Conservation (phyloP, 2,329 filamentous ascomycete genomes). For the Colletotrichum navitas region DNA sequence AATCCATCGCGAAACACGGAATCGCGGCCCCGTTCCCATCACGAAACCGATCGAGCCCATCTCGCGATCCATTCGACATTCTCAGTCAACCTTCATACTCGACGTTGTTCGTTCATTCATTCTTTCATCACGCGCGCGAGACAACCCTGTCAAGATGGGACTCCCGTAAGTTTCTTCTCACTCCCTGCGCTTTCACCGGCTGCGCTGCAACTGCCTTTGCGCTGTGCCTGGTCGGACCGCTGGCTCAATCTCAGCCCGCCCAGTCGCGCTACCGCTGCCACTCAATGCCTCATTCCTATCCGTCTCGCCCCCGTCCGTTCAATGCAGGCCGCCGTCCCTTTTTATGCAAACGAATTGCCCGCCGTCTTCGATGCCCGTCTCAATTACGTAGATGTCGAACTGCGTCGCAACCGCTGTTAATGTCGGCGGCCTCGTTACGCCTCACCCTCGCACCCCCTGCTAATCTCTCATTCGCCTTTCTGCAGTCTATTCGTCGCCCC, state of each 20-base stretch:
- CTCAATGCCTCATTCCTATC: constrained; percentile 22
- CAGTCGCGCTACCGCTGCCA: constrained; percentile 30
- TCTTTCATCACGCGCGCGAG: constrained; percentile 10
- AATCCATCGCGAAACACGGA: constrained; percentile 32
- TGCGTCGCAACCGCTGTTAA: constrained; percentile 36
- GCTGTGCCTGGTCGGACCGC: constrained; percentile 31
- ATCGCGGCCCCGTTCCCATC: constrained; percentile 29
- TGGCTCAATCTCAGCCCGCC: constrained; percentile 40
- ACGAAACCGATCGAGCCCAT: constrained; percentile 12
- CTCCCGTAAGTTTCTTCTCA: constrained; percentile 58
- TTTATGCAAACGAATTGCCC: not conserved
- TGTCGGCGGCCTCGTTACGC: constrained; percentile 20
- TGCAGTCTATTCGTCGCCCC: constrained; percentile 61
- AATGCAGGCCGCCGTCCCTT: constrained; percentile 16
- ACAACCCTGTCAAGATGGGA: constrained; percentile 53
- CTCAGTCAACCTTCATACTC: not conserved
- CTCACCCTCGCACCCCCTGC: constrained; percentile 22
- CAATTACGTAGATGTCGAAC: constrained; percentile 18
- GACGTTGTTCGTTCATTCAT: not conserved
- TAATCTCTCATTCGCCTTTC: constrained; percentile 24
- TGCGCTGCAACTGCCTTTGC: constrained; percentile 33
- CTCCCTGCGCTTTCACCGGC: constrained; percentile 12
- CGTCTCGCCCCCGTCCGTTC: constrained; percentile 7
- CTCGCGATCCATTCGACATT: not conserved
- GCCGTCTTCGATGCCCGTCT: constrained; percentile 6